Evolutionary conservation across 495 filamentous ascomycete species (phyloP).

Genomic region (Echria macrotheca): DNA sequence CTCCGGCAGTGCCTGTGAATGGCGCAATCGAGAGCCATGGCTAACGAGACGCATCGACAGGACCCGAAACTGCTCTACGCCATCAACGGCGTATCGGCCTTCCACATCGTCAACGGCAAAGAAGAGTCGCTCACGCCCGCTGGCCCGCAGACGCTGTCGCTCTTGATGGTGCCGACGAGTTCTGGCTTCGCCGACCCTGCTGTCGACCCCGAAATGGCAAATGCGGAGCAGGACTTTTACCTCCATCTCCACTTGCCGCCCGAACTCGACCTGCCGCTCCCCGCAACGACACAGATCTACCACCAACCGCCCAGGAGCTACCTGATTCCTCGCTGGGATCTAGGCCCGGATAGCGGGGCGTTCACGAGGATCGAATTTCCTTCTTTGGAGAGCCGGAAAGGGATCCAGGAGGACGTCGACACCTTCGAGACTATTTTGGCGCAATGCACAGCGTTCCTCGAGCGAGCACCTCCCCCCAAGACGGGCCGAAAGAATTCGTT

Average conservation of each 20-base stretch:
- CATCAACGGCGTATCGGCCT: constrained; percentile 77
- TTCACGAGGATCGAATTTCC: constrained; percentile 92
- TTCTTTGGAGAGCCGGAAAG: constrained; percentile 56
- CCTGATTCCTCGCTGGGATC: constrained; percentile 87
- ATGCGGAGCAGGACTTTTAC: constrained; percentile 87
- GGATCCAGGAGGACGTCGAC: constrained; percentile 86
- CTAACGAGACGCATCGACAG: constrained; percentile 23
- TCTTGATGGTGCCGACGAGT: constrained; percentile 88
- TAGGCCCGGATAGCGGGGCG: constrained; percentile 77
- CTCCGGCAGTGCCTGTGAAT: not conserved
- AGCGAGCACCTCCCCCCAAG: constrained; percentile 61
- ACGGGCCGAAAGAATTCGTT: constrained; percentile 10
- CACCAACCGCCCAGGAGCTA: constrained; percentile 86
- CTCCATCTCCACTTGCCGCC: constrained; percentile 88
- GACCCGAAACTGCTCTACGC: constrained; percentile 81
- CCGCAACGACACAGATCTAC: constrained; percentile 91
- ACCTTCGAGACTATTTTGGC: constrained; percentile 95
- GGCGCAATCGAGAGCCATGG: not conserved
- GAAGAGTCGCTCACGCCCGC: constrained; percentile 77
- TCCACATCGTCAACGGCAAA: constrained; percentile 81
- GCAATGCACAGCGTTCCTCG: constrained; percentile 90
- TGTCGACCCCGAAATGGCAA: constrained; percentile 49
- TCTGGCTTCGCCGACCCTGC: constrained; percentile 61
- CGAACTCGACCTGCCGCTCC: constrained; percentile 85
- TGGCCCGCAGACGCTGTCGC: constrained; percentile 79